Evolutionary conservation across 2,329 filamentous ascomycete species (phyloP).

Genomic region (Aspergillus sojae): DNA sequence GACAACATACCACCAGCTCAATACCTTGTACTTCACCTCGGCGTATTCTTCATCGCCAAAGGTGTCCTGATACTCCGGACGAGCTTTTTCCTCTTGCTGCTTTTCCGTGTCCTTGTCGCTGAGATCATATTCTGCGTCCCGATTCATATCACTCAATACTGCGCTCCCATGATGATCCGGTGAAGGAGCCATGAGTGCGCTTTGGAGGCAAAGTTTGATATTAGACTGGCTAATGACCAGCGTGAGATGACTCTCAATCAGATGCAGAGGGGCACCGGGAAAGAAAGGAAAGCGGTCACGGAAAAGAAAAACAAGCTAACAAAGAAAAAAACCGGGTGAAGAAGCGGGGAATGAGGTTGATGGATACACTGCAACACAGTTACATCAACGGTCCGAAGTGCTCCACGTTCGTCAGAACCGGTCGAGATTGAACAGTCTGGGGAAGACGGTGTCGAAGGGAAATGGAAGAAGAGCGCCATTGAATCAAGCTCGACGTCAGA

Average conservation of each 20-base stretch:
- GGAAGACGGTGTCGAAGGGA: background rate
- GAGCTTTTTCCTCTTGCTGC: constrained; percentile 13
- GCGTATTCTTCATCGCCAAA: constrained; percentile 38
- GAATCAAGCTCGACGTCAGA: background rate
- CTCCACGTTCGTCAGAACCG: background rate
- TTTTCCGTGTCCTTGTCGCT: constrained; percentile 20
- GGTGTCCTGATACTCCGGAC: constrained; percentile 24
- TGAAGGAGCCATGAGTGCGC: background rate
- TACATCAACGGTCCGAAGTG: background rate
- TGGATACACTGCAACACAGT: background rate
- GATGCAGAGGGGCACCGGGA: background rate
- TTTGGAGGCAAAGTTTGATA: background rate
- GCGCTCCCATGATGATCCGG: background rate
- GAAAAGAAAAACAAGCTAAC: background rate
- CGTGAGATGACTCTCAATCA: background rate
- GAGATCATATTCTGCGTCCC: background rate
- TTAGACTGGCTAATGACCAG: background rate
- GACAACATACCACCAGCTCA: constrained; percentile 43
- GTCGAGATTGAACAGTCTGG: background rate
- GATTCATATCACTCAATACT: background rate
- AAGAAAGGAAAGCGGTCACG: constrained; percentile 1
- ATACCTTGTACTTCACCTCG: constrained; percentile 53
- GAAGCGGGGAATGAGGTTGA: background rate
- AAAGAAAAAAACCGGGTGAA: background rate
- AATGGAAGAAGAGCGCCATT: background rate